Evolutionary conservation across 2,329 filamentous ascomycete genomes (phyloP), one percentile per base, ranked within the genome.

Genomic region (Raffaelea ambrosiae): DNA sequence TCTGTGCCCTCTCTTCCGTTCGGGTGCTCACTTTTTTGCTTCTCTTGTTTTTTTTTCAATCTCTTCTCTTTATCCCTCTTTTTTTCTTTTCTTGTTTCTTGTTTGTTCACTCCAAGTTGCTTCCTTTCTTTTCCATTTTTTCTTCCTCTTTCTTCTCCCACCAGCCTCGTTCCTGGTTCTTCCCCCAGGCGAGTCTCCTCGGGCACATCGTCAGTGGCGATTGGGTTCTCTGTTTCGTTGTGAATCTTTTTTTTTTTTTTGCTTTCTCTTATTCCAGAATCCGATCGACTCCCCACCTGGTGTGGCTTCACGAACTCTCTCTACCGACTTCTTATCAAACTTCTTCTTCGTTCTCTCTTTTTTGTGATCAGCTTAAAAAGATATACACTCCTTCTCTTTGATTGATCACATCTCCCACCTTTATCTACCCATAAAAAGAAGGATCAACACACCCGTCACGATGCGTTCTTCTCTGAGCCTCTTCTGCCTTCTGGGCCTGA

Each of bases 401-500:
- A 7, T 29, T 29, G n/a, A n/a, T n/a, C n/a, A n/a, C n/a, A n/a
- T 29, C 26, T 29, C 26, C 26, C 26, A 42, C 40, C 22, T 42
- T 16, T 42, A 21, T 42, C 20, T 9, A 44, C 41, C 23, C 33
- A 19, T 18, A 33, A 19, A 18, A 40, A 20, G 21, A 41, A 46
- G 14, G 13, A 20, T n/a, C 38, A 44, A 40, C 11, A n/a, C 14
- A 13, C 22, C 14, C 44, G 26, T 7, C 52, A 59, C 16, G 10
- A 61, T 61, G 58, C 58, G 54, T 41, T 55, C 57, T 7, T 47
- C 55, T 4, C 40, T 60, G 29, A 56, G 52, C 45, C 22, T 58
- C 3, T 43, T 64, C 48, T 53, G 73, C 54, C 57, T 76, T 50
- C 58, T 75, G 53, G 66, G 71, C 60, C 61, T 79, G 50, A 59